Evolutionary conservation across 2,329 filamentous ascomycete genomes (phyloP), one percentile per base, ranked within the genome.

Genomic region (Pochonia chlamydosporia): DNA sequence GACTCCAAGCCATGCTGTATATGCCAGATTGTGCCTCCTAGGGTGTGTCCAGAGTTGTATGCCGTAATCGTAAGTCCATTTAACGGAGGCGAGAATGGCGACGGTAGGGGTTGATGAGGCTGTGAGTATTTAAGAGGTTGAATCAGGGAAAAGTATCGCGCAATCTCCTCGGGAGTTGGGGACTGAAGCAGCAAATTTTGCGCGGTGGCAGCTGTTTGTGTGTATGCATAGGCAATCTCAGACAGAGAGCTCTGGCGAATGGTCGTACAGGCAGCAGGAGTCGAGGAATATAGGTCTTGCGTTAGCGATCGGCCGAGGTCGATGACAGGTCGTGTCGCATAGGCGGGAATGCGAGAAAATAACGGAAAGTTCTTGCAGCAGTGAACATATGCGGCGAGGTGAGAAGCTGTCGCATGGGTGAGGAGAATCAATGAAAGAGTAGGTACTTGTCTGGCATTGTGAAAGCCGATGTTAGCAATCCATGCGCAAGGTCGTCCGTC

Each of bases 21-120:
- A 60, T 97, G 92, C 93, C 93, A 99, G 72, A 99, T 96, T 21
- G 93, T 97, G 47, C 93, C 93, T 64, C 93, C 93, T 0, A 97
- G 79, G 0, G 92, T 96, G 63, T 96, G 92, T 53, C 93, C 93
- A 7, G 93, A 90, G 67, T 95, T 95, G 70, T 97, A 97, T 1
- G 93, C 93, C 1, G 93, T 99, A 54, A 99, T 88, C 2, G 89
- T 96, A 16, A 99, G 79, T 4, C 91, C 91, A 56, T 93, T 91
- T 14, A 96, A 74, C 1, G 92, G 87, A 4, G 91, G 89, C 3
- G 90, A 95, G 61, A 90, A 95, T 1, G 90, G 85, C 5, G 90
- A 93, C 0, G 87, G 82, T 2, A 90, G 75, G 1, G 93, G 92
- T 59, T 96, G 89, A 61, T 95, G 91, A 3, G 93, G 91, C 63